Evolutionary conservation across 2,329 filamentous ascomycete species (phyloP), one percentile per base, ranked within the genome.

Genomic region (Hypoxylon rubiginosum): DNA sequence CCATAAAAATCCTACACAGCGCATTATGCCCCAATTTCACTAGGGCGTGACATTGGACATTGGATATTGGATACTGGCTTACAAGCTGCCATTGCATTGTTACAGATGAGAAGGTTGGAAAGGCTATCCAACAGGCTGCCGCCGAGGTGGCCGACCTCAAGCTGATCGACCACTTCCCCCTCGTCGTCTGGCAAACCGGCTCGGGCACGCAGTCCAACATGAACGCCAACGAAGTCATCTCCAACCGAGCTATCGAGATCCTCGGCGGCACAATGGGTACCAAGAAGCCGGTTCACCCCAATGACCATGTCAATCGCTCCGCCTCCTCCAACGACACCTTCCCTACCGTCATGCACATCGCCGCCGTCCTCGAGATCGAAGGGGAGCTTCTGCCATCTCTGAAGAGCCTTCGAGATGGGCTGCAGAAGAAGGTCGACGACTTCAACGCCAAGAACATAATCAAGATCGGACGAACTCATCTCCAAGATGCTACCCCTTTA

Each of bases 151-250:
- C 95, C 62, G 91, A 92, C 70, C 90, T 96, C 78, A 97, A 97
- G 87, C 91, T 98, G 75, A 81, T 97, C 77, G 94, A 97, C 81
- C 95, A 98, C 86, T 98, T 99, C 84, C 96, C 96, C 71, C 92
- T 98, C 67, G 95, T 98, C 62, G 95, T 99, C 78, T 99, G 96
- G 96, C 96, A 99, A 86, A 99, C 96, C 58, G 96, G 96, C 70
- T 98, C 96, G 54, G 96, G 96, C 79, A 98, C 96, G 30, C 96
- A 98, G 86, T 97, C 94, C 81, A 98, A 97, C 89, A 98, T 98
- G 96, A 99, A 99, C 85, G 94, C 95, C 79, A 99, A 99, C 85
- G 96, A 99, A 82, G 96, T 99, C 82, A 98, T 99, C 82, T 97
- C 95, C 71, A 99, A 98, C 88, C 93, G 96, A 72, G 96, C 96